Base-by-base conservation (phyloP, 2,329 filamentous ascomycete genomes). In the Aquanectria penicillioides region DNA sequence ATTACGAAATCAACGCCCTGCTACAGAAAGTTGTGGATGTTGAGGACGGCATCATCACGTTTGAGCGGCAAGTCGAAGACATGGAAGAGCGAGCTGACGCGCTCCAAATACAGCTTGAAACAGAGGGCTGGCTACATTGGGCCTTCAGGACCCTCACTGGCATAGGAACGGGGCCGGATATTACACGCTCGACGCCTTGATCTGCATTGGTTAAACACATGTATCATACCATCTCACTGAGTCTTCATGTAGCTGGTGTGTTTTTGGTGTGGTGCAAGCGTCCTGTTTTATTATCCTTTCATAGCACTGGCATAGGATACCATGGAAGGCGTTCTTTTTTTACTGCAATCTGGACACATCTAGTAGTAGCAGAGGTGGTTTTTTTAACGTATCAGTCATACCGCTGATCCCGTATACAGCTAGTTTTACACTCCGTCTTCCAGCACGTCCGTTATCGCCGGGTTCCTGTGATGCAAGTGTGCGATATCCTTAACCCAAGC, bases 1-100 rank as follows among this genome's bases (percentile, higher is more conserved):
- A 98, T 70, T 98, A 98, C 75, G 94, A 97, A 79, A 89, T 97
- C 61, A 86, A 90, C 59, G 87, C 88, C 13, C 80, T 98, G n/a
- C 83, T 88, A 44, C 87, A 89, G 43, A 93, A 93, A 69, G 89
- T 97, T 9, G 85, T 91, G 68, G 94, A 98, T 71, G 91, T 97
- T 8, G 93, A 97, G 71, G 90, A 93, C 61, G 91, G 91, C 1
- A 87, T 97, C 1, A 79, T 78, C 10, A 90, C 93, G 61, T 96
- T 97, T 74, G 91, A 94, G 74, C 83, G 86, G 44, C 90, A 94
- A 73, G 91, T 95, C 2, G 80, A 84, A 40, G 89, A 92, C 51
- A 83, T 92, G 44, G 92, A 91, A 79, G 81, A 75, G 34, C 80
- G 87, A 33, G 86, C 89, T 1, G 82, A 86, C 34, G 84, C 87